Conservation (phyloP, 306 rosid species). For the Sesbania bispinosa region DNA sequence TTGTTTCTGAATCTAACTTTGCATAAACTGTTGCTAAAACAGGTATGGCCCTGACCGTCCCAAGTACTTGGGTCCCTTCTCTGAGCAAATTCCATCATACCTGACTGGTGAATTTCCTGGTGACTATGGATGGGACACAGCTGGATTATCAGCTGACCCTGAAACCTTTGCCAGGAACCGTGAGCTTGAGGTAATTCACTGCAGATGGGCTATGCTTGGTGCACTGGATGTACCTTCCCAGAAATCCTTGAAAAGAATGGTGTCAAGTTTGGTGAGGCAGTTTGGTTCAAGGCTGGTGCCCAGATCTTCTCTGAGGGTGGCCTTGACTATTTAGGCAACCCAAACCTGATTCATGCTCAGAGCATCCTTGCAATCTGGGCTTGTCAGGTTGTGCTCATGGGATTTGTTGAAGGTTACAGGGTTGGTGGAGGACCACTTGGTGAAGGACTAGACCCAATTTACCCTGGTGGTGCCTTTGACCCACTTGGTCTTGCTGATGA, state of each 20-base stretch:
- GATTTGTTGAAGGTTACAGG: constrained; percentile 87
- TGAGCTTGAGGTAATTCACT: constrained; percentile 90
- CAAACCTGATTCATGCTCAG: constrained; percentile 86
- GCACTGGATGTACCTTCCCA: constrained; percentile 80
- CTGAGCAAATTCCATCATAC: constrained; percentile 94
- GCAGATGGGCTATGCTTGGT: constrained; percentile 95
- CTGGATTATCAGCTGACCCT: constrained; percentile 94
- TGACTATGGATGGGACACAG: constrained; percentile 99
- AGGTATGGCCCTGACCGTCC: constrained; percentile 98
- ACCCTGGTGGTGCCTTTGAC: constrained; percentile 97
- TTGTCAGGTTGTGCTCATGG: constrained; percentile 90
- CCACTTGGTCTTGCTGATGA: constrained; percentile 96
- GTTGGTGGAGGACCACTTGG: constrained; percentile 98
- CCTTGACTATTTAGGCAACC: constrained; percentile 95
- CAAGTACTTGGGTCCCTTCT: constrained; percentile 95
- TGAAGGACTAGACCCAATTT: constrained; percentile 90
- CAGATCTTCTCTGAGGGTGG: constrained; percentile 98
- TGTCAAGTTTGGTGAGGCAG: constrained; percentile 89
- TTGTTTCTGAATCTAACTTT: constrained; percentile 23
- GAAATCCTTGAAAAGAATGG: constrained; percentile 82
- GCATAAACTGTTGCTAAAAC: constrained; percentile 27
- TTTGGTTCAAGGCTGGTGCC: constrained; percentile 95
- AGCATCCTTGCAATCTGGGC: constrained; percentile 99
- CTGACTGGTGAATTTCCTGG: constrained; percentile 90
- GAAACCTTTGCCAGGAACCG: constrained; percentile 94